These are phyloP conservation scores for Fomes fomentarius DNA, from an alignment of 1,284 basidiomycete genomes.

Conservation along the genomic window DNA sequence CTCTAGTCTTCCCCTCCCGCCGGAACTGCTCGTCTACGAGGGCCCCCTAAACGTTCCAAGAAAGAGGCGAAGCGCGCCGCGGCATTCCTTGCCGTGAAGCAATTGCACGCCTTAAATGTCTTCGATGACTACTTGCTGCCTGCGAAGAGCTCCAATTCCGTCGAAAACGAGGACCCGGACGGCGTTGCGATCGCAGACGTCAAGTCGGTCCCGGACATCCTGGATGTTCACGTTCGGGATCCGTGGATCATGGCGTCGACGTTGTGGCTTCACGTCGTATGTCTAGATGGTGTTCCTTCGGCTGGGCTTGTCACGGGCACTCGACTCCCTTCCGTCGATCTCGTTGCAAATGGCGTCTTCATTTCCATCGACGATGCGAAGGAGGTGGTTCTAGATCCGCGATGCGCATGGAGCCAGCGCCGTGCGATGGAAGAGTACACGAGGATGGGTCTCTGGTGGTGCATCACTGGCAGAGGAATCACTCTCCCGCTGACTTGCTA, in stretches of 20 bases:
- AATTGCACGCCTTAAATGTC: slow-evolving; percentile 67
- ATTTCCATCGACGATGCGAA: slow-evolving; percentile 44
- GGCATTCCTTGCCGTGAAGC: slow-evolving; percentile 74
- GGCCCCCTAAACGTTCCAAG: slow-evolving; percentile 66
- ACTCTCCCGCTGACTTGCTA: slow-evolving; percentile 55
- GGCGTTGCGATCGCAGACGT: slow-evolving; percentile 47
- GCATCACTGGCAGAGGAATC: slow-evolving; percentile 60
- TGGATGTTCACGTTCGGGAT: slow-evolving; percentile 59
- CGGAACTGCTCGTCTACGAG: slow-evolving; percentile 51
- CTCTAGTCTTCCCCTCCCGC: slow-evolving; percentile 62
- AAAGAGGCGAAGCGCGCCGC: slow-evolving; percentile 81
- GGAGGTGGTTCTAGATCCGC: slow-evolving; percentile 44
- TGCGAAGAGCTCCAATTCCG: slow-evolving; percentile 41
- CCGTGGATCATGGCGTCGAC: slow-evolving; percentile 64
- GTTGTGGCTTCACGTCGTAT: slow-evolving; percentile 64
- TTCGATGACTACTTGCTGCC: slow-evolving; percentile 83
- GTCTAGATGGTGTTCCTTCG: slow-evolving; percentile 48
- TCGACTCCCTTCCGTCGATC: slow-evolving; percentile 48
- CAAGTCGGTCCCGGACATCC: slow-evolving; percentile 49
- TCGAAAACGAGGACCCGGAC: slow-evolving; percentile 55
- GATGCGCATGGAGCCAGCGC: slow-evolving; percentile 48
- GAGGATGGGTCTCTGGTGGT: slow-evolving; percentile 61
- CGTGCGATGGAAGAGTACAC: slow-evolving; percentile 65
- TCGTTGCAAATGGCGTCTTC: slow-evolving; percentile 39
- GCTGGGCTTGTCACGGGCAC: slow-evolving; percentile 69